Conservation (phyloP, 768 basidiomycete species). For the Tulasnella sp. region DNA sequence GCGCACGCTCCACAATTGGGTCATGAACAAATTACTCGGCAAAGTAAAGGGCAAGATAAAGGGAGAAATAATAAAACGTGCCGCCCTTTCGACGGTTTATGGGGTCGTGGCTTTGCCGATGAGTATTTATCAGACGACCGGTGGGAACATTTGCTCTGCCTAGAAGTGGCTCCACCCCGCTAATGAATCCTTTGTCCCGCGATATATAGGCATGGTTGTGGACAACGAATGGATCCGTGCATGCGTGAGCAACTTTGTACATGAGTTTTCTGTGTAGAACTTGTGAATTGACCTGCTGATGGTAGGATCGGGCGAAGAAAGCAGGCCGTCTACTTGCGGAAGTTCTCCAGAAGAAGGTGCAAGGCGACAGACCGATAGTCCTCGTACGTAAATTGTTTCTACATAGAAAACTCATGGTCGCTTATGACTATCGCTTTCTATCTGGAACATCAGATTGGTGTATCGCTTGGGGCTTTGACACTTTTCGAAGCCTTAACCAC, state of each 20-base stretch:
- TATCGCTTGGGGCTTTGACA: constrained; percentile 49
- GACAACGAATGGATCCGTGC: constrained; percentile 42
- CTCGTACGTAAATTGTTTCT: constrained; percentile 42
- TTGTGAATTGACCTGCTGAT: constrained; percentile 37
- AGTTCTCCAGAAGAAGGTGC: constrained; percentile 49
- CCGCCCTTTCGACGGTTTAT: constrained; percentile 49
- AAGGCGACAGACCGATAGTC: constrained; percentile 50
- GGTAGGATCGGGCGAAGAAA: constrained; percentile 50
- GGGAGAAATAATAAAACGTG: constrained; percentile 50
- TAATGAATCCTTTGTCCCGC: neutral
- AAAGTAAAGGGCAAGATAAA: constrained; percentile 44
- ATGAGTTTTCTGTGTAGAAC: neutral
- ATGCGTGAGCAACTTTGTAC: constrained; percentile 35
- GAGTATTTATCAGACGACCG: constrained; percentile 38
- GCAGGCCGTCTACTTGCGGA: constrained; percentile 51
- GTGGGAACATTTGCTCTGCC: constrained; percentile 8
- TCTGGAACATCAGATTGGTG: constrained; percentile 44
- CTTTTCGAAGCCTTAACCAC: constrained; percentile 43
- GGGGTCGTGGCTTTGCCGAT: constrained; percentile 45
- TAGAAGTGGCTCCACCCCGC: neutral
- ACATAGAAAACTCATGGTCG: neutral
- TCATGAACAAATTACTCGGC: constrained; percentile 42
- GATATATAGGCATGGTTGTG: constrained; percentile 34
- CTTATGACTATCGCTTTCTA: neutral
- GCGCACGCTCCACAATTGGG: constrained; percentile 41